Base-by-base conservation (phyloP, 129 eudicot genomes). In the Lactuca sativa region DNA sequence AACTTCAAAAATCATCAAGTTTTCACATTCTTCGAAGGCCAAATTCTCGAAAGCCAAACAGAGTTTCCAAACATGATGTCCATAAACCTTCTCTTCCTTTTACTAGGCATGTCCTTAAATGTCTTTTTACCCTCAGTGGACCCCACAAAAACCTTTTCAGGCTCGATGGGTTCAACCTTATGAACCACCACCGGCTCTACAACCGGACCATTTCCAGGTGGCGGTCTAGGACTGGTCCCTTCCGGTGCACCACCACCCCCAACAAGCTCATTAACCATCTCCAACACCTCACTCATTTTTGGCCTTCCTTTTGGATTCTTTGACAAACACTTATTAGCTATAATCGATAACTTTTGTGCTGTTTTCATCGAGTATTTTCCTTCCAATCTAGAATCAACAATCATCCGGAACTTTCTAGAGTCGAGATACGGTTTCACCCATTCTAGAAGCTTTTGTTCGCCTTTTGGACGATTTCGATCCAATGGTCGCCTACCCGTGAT, bases 401-500 rank as follows among this genome's bases (percentile, higher is more conserved):
- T 90, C 55, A 72, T 70, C 65, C 84, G 81, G 49, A 90, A 90
- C 71, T 74, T 90, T 69, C 74, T 87, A 0, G 89, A 72, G 36
- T 85, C 91, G 3, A 87, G 68, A 82, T 82, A 78, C 1, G 91
- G 97, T 49, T 85, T 90, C 76, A 90, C 86, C 97, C 95, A 87
- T 71, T 84, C 91, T 64, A 90, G 76, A 58, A 90, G 95, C 79
- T 87, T 90, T 62, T 90, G 97, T 81, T 90, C 97, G 33, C 56
- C 67, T 62, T 74, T 90, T 48, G 97, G 97, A 17, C 88, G 87
- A 52, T 85, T 82, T 13, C 83, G 82, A 12, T 90, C 97, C 74
- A 87, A 49, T 41, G 97, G 95, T 54, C 95, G 91, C 70, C 95
- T 81, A 18, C 97, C 97, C 2, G 97, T 87, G 70, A 90, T 87